A percentile compares a stretch with the other conserved stretches of the same genome.
Conservation (phyloP, 306 rosid species). For the Begonia masoniana region DNA sequence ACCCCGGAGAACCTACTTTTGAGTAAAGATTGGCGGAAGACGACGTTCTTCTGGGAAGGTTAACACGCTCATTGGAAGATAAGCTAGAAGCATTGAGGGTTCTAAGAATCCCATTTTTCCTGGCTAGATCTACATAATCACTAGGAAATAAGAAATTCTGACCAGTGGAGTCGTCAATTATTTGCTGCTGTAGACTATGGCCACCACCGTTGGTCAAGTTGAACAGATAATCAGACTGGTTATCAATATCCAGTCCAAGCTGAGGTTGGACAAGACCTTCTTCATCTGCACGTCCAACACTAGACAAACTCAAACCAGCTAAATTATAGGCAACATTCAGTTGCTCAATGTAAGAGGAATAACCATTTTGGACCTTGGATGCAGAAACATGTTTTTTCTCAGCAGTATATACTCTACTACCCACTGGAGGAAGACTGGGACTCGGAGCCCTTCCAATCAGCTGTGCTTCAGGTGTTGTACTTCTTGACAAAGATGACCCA, state of each 20-base stretch:
- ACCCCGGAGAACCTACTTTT: conserved; percentile 39
- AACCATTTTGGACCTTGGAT: conserved; percentile 33
- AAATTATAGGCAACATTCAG: conserved; percentile 40
- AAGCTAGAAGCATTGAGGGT: conserved; percentile 26
- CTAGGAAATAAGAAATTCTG: conserved; percentile 9
- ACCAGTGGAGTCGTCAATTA: conserved; percentile 14
- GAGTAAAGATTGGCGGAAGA: conserved; percentile 59
- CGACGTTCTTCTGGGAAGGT: conserved; percentile 54
- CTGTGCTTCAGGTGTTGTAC: conserved; percentile 65
- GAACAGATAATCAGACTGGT: conserved; percentile 34
- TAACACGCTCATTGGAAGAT: conserved; percentile 32
- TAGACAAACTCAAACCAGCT: conserved; percentile 53
- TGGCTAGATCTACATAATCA: conserved; percentile 27
- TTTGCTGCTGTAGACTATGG: conserved; percentile 23
- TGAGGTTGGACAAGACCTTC: conserved; percentile 42
- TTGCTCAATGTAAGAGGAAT: conserved; percentile 41
- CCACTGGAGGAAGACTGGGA: conserved; percentile 49
- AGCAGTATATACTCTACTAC: conserved; percentile 31
- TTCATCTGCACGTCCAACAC: conserved; percentile 44
- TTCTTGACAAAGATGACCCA: conserved; percentile 52
- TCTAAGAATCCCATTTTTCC: conserved; percentile 35
- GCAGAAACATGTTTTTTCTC: conserved; percentile 39
- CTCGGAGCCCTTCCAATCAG: conserved; percentile 51
- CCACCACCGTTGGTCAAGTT: conserved; percentile 25
- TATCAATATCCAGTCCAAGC: conserved; percentile 40